Percentiles rank a stretch among this genome's conserved stretches.
phyloP scores from a whole-genome alignment of 1,139 yeast genomes.

The Petasospora rhodanensis region DNA sequence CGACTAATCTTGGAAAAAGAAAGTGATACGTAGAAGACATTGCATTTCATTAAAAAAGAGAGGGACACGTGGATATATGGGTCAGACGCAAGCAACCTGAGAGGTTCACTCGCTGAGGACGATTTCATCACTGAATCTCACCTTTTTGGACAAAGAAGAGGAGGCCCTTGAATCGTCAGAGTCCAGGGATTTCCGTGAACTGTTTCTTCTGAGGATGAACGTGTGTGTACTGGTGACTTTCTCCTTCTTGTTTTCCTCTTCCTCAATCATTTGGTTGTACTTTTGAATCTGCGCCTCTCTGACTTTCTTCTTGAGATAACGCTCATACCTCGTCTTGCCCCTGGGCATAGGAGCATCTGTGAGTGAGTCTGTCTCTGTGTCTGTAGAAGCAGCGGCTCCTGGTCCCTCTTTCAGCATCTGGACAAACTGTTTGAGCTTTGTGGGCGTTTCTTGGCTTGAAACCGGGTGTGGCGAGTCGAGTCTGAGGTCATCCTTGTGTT shows the following conservation, averaged over 20 bases:
- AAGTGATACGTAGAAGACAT: too few species aligned
- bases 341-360: constrained; percentile 16
- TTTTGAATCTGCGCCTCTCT: constrained; percentile 15
- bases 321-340: constrained; percentile 14
- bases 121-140: too few species aligned
- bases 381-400: not conserved
- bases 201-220: not conserved
- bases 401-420: constrained; percentile 10
- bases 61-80: too few species aligned
- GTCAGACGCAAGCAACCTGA: too few species aligned
- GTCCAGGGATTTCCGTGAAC: not conserved
- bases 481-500: not conserved
- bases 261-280: constrained; percentile 6
- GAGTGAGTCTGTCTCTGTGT: constrained; percentile 2
- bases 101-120: too few species aligned
- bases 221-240: too few species aligned
- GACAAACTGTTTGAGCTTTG: constrained; percentile 9
- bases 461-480: too few species aligned
- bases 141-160: too few species aligned
- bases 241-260: constrained; percentile 1
- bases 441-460: constrained; percentile 1
- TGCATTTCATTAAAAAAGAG: not conserved
- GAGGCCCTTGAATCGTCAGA: not conserved
- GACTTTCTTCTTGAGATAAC: constrained; percentile 13
- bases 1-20: not conserved